phyloP scores from a whole-genome alignment of 2,329 filamentous ascomycete species.

The Trichoderma sp. region DNA sequence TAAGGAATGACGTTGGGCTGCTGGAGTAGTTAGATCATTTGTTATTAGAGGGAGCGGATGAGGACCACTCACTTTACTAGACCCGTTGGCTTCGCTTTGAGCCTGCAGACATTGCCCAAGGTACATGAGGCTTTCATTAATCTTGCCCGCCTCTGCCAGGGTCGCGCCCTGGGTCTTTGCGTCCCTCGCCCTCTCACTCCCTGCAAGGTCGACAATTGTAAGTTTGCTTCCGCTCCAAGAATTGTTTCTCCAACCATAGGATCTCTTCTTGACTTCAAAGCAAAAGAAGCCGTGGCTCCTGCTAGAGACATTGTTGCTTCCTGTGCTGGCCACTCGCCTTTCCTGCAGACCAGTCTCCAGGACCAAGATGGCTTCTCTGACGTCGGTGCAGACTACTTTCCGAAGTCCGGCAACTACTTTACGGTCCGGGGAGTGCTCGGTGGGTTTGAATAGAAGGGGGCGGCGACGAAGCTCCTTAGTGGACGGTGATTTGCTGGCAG shows the following conservation, averaged over 20 bases:
- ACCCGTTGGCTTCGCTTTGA: constrained; percentile 74
- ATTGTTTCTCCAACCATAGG: constrained; percentile 47
- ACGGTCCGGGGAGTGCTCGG: constrained; percentile 83
- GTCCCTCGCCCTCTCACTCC: constrained; percentile 88
- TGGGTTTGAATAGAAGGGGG: constrained; percentile 87
- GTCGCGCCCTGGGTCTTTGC: constrained; percentile 94
- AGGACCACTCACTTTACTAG: constrained; percentile 65
- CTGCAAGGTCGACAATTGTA: constrained; percentile 89
- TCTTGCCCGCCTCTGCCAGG: constrained; percentile 93
- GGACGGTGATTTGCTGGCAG: constrained; percentile 59
- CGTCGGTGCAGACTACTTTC: constrained; percentile 82
- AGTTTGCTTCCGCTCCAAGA: constrained; percentile 78
- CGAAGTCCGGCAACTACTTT: constrained; percentile 91
- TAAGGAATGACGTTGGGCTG: constrained; percentile 76
- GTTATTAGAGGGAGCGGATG: background rate
- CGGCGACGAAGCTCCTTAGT: constrained; percentile 76
- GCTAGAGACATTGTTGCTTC: constrained; percentile 89
- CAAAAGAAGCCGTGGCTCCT: constrained; percentile 96
- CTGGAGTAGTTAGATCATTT: constrained; percentile 31
- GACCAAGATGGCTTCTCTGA: constrained; percentile 85
- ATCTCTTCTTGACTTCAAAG: constrained; percentile 87
- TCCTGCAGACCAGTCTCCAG: constrained; percentile 88
- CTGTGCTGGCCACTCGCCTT: constrained; percentile 84
- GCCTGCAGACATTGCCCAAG: constrained; percentile 95
- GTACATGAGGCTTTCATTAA: constrained; percentile 98